Base-by-base conservation (phyloP, 225 moss, liverwort and hornwort genomes). In the Neckera pumila region DNA sequence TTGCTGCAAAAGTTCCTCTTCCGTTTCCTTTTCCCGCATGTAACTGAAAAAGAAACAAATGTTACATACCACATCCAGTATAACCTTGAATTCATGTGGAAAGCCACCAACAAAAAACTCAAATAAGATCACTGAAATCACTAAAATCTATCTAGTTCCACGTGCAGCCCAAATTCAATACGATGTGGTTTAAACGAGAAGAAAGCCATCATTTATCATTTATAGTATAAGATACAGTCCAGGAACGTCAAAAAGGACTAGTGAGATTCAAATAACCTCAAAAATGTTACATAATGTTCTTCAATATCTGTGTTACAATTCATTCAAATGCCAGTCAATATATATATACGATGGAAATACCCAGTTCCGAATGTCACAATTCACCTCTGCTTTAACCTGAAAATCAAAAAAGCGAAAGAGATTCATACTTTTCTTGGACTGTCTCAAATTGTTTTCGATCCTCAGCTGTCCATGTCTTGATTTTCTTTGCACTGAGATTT, bases 401-500 rank as follows among this genome's bases (percentile, higher is more conserved):
- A 69, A 59, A 43, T 70, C 9, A 64, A 75, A 59, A 76, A 85
- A 30, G 42, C 40, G 56, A 22, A 25, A 57, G 20, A 65, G 19
- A 1, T 38, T 61, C 97, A 95, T 95, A 99, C 98, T 95, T 97
- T 82, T 99, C 97, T 93, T 99, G 98, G 80, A 99, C 98, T 89
- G 96, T 93, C 87, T 99, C 96, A 79, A 99, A 99, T 88, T 95
- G 95, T 87, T 99, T 99, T 90, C 95, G 92, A 92, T 99, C 98
- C 89, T 99, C 98, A 66, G 96, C 91, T 74, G 98, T 97, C 98
- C 98, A 99, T 67, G 94, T 99, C 87, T 96, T 99, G 47, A 99
- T 99, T 76, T 99, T 96, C 88, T 97, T 99, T 40, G 98, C 98
- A 90, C 98, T 99, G 38, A 99, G 94, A 80, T 97, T 97, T 83